A percentile compares a stretch with the other conserved stretches of the same genome.
These are phyloP conservation scores for Penicillium manginii DNA, from an alignment of 495 filamentous ascomycete species.

Conservation along the genomic window DNA sequence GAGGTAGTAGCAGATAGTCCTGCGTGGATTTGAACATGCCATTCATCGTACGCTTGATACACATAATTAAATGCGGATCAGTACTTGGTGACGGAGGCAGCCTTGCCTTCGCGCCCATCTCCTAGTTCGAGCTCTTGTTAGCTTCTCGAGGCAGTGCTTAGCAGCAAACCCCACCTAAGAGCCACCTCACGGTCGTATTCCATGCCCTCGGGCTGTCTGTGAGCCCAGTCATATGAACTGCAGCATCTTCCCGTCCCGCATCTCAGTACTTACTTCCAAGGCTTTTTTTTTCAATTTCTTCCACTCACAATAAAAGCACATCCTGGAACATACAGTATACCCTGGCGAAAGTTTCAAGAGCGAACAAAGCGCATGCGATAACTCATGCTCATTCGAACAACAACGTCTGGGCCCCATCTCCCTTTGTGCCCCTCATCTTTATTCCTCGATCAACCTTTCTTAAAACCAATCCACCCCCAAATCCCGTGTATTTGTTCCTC, in stretches of 20 bases:
- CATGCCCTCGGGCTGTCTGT: neutral
- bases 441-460: neutral
- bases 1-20: neutral
- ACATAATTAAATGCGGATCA: neutral
- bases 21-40: neutral
- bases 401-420: conserved; percentile 13
- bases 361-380: conserved; percentile 2
- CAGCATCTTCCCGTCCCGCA: neutral
- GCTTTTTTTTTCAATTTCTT: neutral
- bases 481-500: neutral
- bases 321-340: neutral
- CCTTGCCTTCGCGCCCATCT: neutral
- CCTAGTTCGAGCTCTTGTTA: neutral
- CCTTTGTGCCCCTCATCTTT: conserved; percentile 10
- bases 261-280: neutral
- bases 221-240: neutral
- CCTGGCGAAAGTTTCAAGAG: neutral
- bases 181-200: neutral
- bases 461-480: neutral
- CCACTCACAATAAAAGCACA: neutral
- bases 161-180: neutral
- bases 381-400: conserved; percentile 5
- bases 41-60: no score
- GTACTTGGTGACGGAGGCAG: neutral
- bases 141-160: conserved; percentile 3